These are phyloP conservation scores for Omphalotus guepiniiformis DNA, from an alignment of 768 basidiomycete species.

Conservation along the genomic window DNA sequence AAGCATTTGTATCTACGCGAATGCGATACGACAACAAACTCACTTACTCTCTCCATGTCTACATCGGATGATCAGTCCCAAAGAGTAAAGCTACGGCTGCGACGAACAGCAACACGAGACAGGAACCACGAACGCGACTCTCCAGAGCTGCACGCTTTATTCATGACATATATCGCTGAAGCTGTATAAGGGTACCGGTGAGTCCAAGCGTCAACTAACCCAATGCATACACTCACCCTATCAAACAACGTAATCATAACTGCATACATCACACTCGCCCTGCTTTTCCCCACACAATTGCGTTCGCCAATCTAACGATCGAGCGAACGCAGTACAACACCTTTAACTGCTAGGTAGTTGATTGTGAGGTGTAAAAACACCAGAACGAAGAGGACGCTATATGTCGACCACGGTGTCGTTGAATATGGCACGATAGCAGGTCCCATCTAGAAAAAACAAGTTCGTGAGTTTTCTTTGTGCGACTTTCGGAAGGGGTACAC, in stretches of 20 bases:
- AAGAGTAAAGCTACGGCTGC: too few species aligned
- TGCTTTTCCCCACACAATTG: slow-evolving; percentile 47
- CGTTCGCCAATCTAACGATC: slow-evolving; percentile 57
- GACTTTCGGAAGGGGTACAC: slow-evolving; percentile 16
- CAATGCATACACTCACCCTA: slow-evolving; percentile 47
- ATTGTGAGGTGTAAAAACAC: slow-evolving; percentile 49
- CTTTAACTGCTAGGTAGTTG: slow-evolving; percentile 60
- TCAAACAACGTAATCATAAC: too few species aligned
- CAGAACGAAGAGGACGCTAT: slow-evolving; percentile 45
- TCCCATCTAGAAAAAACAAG: slow-evolving; percentile 44
- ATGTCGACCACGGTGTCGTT: slow-evolving; percentile 43
- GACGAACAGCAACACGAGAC: too few species aligned
- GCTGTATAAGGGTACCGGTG: too few species aligned
- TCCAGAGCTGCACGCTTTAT: too few species aligned
- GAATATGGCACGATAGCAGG: slow-evolving; percentile 55
- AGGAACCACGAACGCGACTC: too few species aligned
- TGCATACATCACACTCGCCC: slow-evolving; percentile 49
- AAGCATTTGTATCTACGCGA: too few species aligned
- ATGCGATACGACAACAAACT: too few species aligned
- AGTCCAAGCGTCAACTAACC: too few species aligned
- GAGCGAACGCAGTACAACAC: slow-evolving; percentile 50
- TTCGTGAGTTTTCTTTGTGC: not conserved
- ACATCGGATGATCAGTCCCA: too few species aligned
- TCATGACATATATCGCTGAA: too few species aligned
- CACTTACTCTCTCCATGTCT: too few species aligned